These are phyloP conservation scores for Ilyonectria destructans DNA, from an alignment of 2,329 filamentous ascomycete species.

Conservation along the genomic window DNA sequence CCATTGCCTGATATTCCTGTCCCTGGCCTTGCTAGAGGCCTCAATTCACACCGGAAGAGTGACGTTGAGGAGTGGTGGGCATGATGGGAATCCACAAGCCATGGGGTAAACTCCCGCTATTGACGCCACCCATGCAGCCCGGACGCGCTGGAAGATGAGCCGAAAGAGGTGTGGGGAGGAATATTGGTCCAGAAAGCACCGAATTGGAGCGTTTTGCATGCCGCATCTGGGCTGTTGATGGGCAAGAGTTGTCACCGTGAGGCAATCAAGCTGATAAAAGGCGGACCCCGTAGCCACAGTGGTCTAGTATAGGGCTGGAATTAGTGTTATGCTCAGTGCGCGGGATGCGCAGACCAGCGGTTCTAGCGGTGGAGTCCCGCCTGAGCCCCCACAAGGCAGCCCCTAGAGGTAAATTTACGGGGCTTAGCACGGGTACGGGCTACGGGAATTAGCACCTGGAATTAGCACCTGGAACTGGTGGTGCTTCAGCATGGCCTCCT, in stretches of 20 bases:
- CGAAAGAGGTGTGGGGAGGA: background rate
- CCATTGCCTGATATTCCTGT: background rate
- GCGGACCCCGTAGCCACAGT: no score
- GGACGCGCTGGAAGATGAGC: conserved; percentile 2
- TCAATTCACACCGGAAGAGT: conserved; percentile 1
- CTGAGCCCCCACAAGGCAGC: background rate
- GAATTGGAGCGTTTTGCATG: background rate
- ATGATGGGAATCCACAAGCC: background rate
- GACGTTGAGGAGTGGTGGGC: background rate
- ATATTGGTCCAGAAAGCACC: background rate
- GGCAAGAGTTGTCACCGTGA: background rate
- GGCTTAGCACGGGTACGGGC: background rate
- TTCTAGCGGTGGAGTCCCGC: background rate
- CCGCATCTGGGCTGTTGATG: background rate
- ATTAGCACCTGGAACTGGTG: background rate
- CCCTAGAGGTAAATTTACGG: background rate
- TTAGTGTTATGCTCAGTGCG: background rate
- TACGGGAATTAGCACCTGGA: background rate
- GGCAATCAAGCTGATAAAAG: background rate
- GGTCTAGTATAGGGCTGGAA: background rate
- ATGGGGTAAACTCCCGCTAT: background rate
- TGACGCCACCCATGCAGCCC: background rate
- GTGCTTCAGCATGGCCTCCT: background rate
- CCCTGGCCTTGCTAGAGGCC: background rate
- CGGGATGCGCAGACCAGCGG: background rate